Base-by-base conservation (phyloP, 2,329 filamentous ascomycete species). In the Aspergillaceae sp. region DNA sequence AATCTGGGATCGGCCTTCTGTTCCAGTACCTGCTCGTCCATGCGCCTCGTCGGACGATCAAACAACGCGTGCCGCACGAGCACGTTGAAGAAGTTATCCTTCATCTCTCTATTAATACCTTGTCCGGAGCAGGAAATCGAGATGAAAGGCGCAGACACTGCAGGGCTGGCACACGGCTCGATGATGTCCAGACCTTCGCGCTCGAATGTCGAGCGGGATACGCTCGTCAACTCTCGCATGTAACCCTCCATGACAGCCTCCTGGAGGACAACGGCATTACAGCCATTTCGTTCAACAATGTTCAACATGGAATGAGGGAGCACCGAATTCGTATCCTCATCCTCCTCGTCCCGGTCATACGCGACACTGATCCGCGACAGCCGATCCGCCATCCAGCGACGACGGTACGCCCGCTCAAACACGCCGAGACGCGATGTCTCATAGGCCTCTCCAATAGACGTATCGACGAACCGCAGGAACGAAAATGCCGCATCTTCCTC, bases 391-490 rank as follows among this genome's bases (percentile, higher is more conserved):
- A 66, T 68, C 38, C 63, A 62, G 44, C 65, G 63, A 41, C 84
- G 74, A 43, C 81, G 76, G 1, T 84, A 69, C 3, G 87, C 85
- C 35, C 90, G 86, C 45, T 85, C 75, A 56, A 94, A 87, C 2
- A 94, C 55, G 49, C 83, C 82, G 44, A 77, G 74, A 55, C 83
- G 84, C 3, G 85, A 84, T 30, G 82, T 77, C 45, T 76, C 74
- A 48, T 84, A 86, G 1, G 81, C 82, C 51, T 97, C 90, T 7
- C 76, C 75, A 1, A 83, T 73, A 9, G 88, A 92, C 0, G 77
- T 74, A 56, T 95, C 87, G 3, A 86, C 80, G 58, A 98, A 95
- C 4, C 89, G 83, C 48, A 97, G 75, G 82, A 89, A 98, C 0
- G 90, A 91, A 66, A 97, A 97, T 2, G 82, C 77, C 9, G 80